Evolutionary conservation across 2,329 filamentous ascomycete genomes (phyloP), one percentile per base, ranked within the genome.

Genomic region (Proliferodiscus dingleyae): DNA sequence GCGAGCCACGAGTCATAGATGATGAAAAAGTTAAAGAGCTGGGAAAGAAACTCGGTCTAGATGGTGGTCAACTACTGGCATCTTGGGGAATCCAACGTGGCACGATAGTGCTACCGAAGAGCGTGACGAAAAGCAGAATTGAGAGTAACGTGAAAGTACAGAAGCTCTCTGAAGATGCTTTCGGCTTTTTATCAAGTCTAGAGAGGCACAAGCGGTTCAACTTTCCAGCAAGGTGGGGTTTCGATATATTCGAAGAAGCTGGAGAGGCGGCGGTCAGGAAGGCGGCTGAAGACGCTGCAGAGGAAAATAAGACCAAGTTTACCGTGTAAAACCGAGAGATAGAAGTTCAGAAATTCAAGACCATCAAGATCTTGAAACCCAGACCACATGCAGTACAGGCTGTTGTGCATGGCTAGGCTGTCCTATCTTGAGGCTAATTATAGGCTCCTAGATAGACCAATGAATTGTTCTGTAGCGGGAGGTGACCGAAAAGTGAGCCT

Each of bases 11-110:
- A 45, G 68, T 84, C 54, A 72, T 74, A 45, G 80, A 77, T 63
- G 72, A 77, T 3, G 55, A 77, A 75, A 51, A 80, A 76, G 64
- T 81, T 44, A 75, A 80, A 62, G 78, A 80, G 67, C 71, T 70
- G 46, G 62, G 64, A 28, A 66, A 64, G 32, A 71, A 71, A 0
- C 56, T 66, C 2, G 66, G 72, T n/a, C 0, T 71, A 74, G 50
- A 63, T 69, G 0, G 60, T 72, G 9, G 62, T 77, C 7, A 69
- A 65, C 2, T n/a, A n/a, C n/a, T n/a, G n/a, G n/a, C n/a, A n/a
- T n/a, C n/a, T n/a, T 78, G 74, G 74, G 71, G 69, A 0, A 65
- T 78, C 8, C 69, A 76, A 56, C 66, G 73, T 13, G 74, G 74
- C 1, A 73, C 70, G 1, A 66, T 73, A 6, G 74, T 75, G 6